Evolutionary conservation across 208 protist genomes (phyloP).

Genomic region (Crithidia sp.): DNA sequence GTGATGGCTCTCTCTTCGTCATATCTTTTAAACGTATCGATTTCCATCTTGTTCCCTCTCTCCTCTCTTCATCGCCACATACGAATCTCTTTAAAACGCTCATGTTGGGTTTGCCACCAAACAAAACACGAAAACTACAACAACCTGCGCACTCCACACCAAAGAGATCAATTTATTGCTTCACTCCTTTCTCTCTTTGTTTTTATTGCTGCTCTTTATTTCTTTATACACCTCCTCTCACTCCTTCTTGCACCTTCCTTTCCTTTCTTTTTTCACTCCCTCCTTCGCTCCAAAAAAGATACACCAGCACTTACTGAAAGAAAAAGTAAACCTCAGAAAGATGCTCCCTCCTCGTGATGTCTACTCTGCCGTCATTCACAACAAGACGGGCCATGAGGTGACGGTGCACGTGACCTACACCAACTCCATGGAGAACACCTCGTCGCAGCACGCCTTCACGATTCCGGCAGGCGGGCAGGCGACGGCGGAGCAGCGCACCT

Average conservation of each 20-base stretch:
- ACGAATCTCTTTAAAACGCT: too few relatives aligned
- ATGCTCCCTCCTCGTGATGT: conserved; percentile 74
- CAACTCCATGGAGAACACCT: conserved; percentile 15
- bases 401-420: conserved; percentile 51
- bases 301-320: too few relatives aligned
- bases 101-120: too few relatives aligned
- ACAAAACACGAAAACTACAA: too few relatives aligned
- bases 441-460: background rate
- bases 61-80: background rate
- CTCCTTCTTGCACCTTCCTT: background rate
- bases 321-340: background rate
- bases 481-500: conserved; percentile 40
- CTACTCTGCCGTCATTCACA: conserved; percentile 68
- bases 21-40: too few relatives aligned
- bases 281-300: background rate
- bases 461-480: conserved; percentile 33
- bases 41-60: too few relatives aligned
- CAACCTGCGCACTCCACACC: background rate
- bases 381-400: conserved; percentile 36
- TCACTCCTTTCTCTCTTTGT: background rate
- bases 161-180: background rate
- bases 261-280: conserved; percentile 4
- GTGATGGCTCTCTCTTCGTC: too few relatives aligned
- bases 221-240: background rate
- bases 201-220: conserved; percentile 1